phyloP scores from a whole-genome alignment of 176 grass and related monocot species.

The bread wheat (Triticum aestivum) region DNA sequence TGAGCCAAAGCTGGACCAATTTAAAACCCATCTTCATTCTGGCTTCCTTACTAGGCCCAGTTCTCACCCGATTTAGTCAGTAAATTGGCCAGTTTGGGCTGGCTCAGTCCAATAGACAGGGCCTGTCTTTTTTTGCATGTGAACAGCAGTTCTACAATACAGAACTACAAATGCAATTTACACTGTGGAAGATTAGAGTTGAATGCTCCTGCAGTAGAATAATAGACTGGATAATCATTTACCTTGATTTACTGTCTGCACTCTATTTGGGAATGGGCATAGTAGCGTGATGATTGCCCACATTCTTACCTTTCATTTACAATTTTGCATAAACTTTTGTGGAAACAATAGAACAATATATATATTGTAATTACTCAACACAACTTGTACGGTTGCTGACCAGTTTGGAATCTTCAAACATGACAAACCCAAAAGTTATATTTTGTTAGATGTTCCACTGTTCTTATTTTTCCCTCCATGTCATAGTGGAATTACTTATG shows the following conservation, averaged over 20 bases:
- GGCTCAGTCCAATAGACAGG: not conserved
- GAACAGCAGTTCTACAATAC: not conserved
- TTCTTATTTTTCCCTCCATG: not conserved
- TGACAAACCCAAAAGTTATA: slow-evolving; percentile 1
- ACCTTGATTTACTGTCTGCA: not conserved
- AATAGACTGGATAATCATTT: not conserved
- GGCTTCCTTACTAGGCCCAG: not conserved
- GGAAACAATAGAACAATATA: not conserved
- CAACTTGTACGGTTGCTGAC: not conserved
- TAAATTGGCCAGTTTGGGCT: not conserved
- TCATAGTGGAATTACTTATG: not conserved
- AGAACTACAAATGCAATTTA: not conserved
- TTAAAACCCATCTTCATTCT: not conserved
- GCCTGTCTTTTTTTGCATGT: not conserved
- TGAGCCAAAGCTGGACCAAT: not conserved
- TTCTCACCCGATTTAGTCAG: not conserved
- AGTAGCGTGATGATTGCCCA: not conserved
- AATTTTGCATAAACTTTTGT: not conserved
- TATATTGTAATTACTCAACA: not conserved
- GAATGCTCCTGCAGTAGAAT: not conserved
- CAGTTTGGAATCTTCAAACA: slow-evolving; percentile 3
- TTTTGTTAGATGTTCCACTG: not conserved
- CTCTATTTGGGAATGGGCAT: not conserved
- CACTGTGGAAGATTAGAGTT: not conserved
- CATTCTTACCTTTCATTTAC: not conserved